phyloP scores from a whole-genome alignment of 495 filamentous ascomycete genomes.

The Astrothelium subdiscretum region DNA sequence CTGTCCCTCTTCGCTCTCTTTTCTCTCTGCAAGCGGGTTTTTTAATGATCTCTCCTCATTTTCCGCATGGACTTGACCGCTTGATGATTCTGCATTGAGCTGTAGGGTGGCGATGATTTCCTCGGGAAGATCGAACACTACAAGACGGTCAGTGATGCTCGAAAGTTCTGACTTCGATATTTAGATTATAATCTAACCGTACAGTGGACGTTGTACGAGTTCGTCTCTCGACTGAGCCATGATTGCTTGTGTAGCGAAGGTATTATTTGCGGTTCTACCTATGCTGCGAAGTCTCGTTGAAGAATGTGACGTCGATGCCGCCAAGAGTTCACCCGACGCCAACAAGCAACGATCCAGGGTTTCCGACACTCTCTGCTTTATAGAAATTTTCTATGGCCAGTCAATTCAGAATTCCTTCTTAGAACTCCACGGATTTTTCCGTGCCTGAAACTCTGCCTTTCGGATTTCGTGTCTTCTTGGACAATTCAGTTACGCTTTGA shows the following conservation, averaged over 20 bases:
- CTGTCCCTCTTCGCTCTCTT: conserved; percentile 31
- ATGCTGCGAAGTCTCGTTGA: not conserved
- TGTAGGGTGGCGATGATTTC: conserved; percentile 60
- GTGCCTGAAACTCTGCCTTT: no score
- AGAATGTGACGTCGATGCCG: not conserved
- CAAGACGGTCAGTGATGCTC: conserved; percentile 5
- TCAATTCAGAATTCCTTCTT: no score
- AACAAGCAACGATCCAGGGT: no score
- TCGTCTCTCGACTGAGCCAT: not conserved
- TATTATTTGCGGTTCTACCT: not conserved
- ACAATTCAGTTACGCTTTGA: no score
- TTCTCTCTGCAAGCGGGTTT: conserved; percentile 19
- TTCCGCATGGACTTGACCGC: not conserved
- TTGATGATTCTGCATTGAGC: conserved; percentile 13
- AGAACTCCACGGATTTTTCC: no score
- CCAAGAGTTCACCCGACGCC: no score
- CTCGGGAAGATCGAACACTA: conserved; percentile 77
- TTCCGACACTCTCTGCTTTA: no score
- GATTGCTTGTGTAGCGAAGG: not conserved
- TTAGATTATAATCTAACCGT: not conserved
- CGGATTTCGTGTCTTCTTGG: no score
- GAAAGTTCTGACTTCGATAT: not conserved
- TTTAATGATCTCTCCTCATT: conserved; percentile 3
- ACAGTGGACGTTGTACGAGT: not conserved
- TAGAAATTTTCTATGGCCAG: no score